Base-by-base conservation (phyloP, 306 rosid species). In the Ammopiptanthus mongolicus region DNA sequence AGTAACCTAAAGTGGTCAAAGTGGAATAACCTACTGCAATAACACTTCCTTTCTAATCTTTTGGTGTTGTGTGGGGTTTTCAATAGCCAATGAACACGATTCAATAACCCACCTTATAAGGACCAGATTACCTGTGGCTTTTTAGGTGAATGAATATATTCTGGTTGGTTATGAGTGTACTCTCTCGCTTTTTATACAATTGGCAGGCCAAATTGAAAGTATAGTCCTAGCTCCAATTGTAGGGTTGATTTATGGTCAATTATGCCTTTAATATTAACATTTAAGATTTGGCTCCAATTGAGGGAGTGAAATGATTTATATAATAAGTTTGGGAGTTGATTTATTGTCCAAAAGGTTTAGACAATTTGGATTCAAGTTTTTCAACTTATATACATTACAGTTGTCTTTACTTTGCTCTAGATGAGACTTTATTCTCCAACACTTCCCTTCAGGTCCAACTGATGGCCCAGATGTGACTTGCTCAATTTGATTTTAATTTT, bases 91-190 rank as follows among this genome's bases (percentile, higher is more conserved):
- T 36, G 29, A 22, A 72, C n/a, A 57, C 41, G 17, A 46, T 8
- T 19, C 62, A 28, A 68, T 23, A 73, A 62, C 25, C 73, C 86
- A 82, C 73, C 47, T 67, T 78, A 37, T 19, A 34, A 3, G 82
- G 77, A 31, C 74, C 15, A 48, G 11, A 33, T 80, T 69, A 18
- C 9, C 15, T 5, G 14, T 48, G 71, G 75, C 66, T 80, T 80
- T 80, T 80, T 80, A 74, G 8, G 7, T 41, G n/a, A 11, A 11
- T 2, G 53, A 48, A 41, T 10, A 8, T 22, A 42, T 61, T 31
- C 51, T 33, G 2, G 59, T 56, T 31, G 25, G 15, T 42, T 28
- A 25, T 41, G 47, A 53, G 34, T 41, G 28, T 28, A 23, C 33
- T 65, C 4, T 12, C 6, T 41, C 13, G 42, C 52, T 76, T 58